Evolutionary conservation across 495 filamentous ascomycete species (phyloP), one percentile per base, ranked within the genome.

Genomic region (Xylaria acuta): DNA sequence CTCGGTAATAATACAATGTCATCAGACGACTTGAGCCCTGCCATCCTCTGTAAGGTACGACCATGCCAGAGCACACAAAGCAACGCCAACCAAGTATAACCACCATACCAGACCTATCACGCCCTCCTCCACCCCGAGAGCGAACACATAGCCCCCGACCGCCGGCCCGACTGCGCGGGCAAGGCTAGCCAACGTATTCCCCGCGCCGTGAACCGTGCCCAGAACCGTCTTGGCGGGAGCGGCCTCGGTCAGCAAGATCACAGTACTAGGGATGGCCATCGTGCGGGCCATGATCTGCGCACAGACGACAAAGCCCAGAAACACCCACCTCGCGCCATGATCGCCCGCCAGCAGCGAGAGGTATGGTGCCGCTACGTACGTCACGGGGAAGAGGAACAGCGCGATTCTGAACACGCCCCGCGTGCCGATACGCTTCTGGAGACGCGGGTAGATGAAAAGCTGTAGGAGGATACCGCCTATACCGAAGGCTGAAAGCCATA

Each of bases 21-120:
- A 12, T 5, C 43, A 22, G 14, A 54, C 34, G 7, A 34, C 62
- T 56, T 27, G 73, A n/a, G 27, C 9, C 16, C 40, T 72, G 18
- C 72, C 71, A 1, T 40, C 47, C 0, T 77, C 77, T 51, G 73
- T 69, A 38, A 76, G 5, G 40, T 76, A 79, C 25, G 77, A 79
- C 77, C 77, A 79, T 14, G 64, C 71, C 12, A 77, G 65, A 20
- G 77, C 77, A 69, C 71, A 74, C 27, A 81, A 12, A 1, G 80
- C 75, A 36, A 81, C 75, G 30, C 65, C 69, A 32, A 80, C 78
- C 53, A 82, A 32, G 80, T 80, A 71, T 83, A 88, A 72, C 92
- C 92, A 95, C 90, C 91, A 95, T 22, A 91, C 89, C 14, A 86
- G 77, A 0, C 92, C 92, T 5, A 94, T 85, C 12, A 91, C 81